Evolutionary conservation across 768 basidiomycete genomes (phyloP).

Genomic region (Guyanaporus albipodus): DNA sequence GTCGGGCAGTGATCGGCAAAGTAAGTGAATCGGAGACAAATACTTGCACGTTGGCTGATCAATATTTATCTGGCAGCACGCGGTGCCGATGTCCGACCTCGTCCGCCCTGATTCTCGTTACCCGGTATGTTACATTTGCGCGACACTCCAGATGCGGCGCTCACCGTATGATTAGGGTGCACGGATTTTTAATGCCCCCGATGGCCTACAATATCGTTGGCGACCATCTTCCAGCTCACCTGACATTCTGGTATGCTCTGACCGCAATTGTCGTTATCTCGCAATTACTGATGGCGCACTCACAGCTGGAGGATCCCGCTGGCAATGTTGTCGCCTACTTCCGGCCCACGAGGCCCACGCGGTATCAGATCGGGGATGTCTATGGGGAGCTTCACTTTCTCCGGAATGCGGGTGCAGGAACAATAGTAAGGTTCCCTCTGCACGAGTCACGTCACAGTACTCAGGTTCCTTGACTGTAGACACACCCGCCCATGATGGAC

Average conservation of each 20-base stretch:
- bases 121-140: constrained; percentile 43
- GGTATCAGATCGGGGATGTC: constrained; percentile 84
- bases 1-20: constrained; percentile 83
- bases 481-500: constrained; percentile 89
- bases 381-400: constrained; percentile 83
- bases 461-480: constrained; percentile 42
- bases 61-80: constrained; percentile 48
- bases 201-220: constrained; percentile 79
- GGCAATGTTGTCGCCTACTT: constrained; percentile 74
- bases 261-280: constrained; percentile 3
- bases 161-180: constrained; percentile 42
- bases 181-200: constrained; percentile 77
- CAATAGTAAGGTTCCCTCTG: constrained; percentile 54
- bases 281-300: constrained; percentile 7
- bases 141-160: constrained; percentile 8
- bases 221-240: constrained; percentile 55
- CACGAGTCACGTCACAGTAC: constrained; percentile 16
- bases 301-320: constrained; percentile 68
- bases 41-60: constrained; percentile 21
- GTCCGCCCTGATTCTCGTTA: constrained; percentile 63
- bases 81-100: constrained; percentile 78
- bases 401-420: constrained; percentile 73
- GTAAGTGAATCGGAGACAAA: constrained; percentile 35
- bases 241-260: constrained; percentile 55
- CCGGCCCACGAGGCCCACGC: constrained; percentile 70